Evolutionary conservation across 768 basidiomycete genomes (phyloP).

Genomic region (Tricholoma hemisulphureum): DNA sequence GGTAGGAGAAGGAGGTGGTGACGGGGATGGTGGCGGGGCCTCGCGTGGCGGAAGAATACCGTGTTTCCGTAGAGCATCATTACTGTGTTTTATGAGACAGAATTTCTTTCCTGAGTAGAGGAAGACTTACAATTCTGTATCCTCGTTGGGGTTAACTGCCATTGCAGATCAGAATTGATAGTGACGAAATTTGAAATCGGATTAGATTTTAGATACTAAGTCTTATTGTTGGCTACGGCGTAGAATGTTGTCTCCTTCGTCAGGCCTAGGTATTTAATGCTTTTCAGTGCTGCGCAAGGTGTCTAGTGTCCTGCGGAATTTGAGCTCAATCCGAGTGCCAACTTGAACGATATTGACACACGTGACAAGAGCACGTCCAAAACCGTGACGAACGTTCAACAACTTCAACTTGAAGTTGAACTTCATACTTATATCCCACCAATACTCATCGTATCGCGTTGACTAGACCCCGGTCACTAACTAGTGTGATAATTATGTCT

Average conservation of each 20-base stretch:
- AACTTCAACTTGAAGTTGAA: background rate
- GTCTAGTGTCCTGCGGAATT: background rate
- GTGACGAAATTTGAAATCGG: background rate
- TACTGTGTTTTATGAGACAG: conserved; percentile 47
- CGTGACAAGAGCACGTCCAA: no score
- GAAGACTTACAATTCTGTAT: conserved; percentile 87
- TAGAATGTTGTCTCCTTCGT: background rate
- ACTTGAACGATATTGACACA: no score
- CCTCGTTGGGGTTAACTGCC: conserved; percentile 82
- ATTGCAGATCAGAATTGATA: conserved; percentile 33
- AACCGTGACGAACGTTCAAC: background rate
- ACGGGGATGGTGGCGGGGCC: conserved; percentile 69
- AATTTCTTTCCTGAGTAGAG: background rate
- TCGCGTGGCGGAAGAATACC: conserved; percentile 84
- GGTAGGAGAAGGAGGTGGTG: conserved; percentile 75
- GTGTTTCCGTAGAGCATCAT: conserved; percentile 89
- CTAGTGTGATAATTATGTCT: background rate
- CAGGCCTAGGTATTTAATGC: background rate
- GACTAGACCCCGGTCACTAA: background rate
- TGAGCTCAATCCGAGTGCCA: no score
- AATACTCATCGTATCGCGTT: background rate
- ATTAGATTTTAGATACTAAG: no score
- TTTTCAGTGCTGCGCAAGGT: conserved; percentile 6
- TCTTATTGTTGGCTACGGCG: background rate
- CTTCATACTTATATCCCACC: no score